Conservation (phyloP, 2,329 filamentous ascomycete species). For the Xylaria sp. region DNA sequence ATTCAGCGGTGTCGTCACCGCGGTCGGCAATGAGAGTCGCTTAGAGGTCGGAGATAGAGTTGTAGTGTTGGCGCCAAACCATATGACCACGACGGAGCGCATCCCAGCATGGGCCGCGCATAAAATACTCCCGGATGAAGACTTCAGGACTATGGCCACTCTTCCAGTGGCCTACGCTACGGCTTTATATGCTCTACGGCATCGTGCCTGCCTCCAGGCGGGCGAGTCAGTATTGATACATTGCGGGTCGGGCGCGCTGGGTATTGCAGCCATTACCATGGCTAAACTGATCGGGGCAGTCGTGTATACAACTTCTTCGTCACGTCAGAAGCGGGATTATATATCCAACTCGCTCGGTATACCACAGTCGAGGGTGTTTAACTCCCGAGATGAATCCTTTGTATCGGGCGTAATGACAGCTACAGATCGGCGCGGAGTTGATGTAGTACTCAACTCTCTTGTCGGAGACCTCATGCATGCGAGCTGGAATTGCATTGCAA, state of each 20-base stretch:
- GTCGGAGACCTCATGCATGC: slow-evolving; percentile 31
- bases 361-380: slow-evolving; percentile 49
- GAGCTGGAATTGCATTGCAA: slow-evolving; percentile 51
- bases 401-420: slow-evolving; percentile 44
- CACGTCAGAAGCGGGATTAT: slow-evolving; percentile 33
- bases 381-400: no score
- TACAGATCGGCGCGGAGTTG: slow-evolving; percentile 32
- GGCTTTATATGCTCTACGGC: slow-evolving; percentile 49
- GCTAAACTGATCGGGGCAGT: slow-evolving; percentile 47
- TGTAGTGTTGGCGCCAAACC: no score
- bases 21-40: slow-evolving; percentile 28
- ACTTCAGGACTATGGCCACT: slow-evolving; percentile 41
- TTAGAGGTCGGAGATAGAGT: no score
- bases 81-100: no score
- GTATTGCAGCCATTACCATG: slow-evolving; percentile 52
- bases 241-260: slow-evolving; percentile 51
- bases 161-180: slow-evolving; percentile 48
- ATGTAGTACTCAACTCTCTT: slow-evolving; percentile 36
- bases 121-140: slow-evolving; percentile 35
- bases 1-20: slow-evolving; percentile 44
- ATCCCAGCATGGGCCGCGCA: slow-evolving; percentile 14
- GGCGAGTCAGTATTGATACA: slow-evolving; percentile 53
- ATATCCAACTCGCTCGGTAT: slow-evolving; percentile 47
- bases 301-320: slow-evolving; percentile 49
- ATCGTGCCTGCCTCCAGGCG: slow-evolving; percentile 45